These are phyloP conservation scores for Biscogniauxia mediterranea DNA, from an alignment of 2,329 filamentous ascomycete genomes.

Conservation along the genomic window DNA sequence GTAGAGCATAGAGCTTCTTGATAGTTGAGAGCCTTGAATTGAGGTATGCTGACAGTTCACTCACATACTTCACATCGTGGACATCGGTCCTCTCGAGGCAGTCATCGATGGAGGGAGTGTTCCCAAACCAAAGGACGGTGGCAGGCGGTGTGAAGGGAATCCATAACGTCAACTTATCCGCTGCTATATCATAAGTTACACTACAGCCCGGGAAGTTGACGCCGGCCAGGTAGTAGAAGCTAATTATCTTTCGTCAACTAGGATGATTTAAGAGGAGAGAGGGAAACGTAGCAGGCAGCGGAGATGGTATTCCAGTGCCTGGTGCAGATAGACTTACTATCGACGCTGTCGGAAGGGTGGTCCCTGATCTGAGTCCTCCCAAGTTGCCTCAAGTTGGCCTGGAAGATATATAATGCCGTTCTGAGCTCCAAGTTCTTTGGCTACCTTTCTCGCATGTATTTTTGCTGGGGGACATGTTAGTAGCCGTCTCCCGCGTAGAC, in stretches of 20 bases:
- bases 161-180: slow-evolving; percentile 68
- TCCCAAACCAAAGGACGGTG: slow-evolving; percentile 63
- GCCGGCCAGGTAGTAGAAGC: slow-evolving; percentile 60
- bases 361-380: slow-evolving; percentile 58
- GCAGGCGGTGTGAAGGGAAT: slow-evolving; percentile 66
- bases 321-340: slow-evolving; percentile 44
- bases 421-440: slow-evolving; percentile 45
- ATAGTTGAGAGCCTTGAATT: slow-evolving; percentile 42
- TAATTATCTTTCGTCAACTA: slow-evolving; percentile 24
- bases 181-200: slow-evolving; percentile 56
- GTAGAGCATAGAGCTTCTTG: slow-evolving; percentile 44
- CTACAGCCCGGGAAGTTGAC: slow-evolving; percentile 53
- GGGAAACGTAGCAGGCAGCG: background rate
- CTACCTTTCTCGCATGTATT: slow-evolving; percentile 56
- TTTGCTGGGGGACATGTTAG: slow-evolving; percentile 42
- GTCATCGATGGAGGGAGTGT: slow-evolving; percentile 58
- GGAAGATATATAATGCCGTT: slow-evolving; percentile 56
- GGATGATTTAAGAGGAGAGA: background rate
- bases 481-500: background rate
- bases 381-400: slow-evolving; percentile 49
- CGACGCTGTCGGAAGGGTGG: slow-evolving; percentile 56
- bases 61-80: slow-evolving; percentile 64
- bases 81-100: slow-evolving; percentile 64
- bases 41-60: slow-evolving; percentile 49
- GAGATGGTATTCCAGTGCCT: no score